Conservation (phyloP, 2,329 filamentous ascomycete genomes). For the Tolypocladium pustulatum region DNA sequence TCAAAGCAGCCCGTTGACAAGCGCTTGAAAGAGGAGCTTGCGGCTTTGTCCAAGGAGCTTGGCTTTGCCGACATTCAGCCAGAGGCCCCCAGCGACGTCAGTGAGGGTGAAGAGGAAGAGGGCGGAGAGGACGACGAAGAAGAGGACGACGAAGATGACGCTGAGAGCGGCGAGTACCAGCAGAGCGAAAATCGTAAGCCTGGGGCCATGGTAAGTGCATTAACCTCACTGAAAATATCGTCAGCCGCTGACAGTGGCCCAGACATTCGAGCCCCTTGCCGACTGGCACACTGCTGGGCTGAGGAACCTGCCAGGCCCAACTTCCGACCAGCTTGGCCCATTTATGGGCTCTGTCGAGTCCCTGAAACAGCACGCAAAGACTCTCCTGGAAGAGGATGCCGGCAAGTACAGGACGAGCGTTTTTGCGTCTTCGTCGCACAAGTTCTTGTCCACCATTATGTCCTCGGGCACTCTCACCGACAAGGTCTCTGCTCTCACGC, state of each 20-base stretch:
- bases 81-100: constrained; percentile 26
- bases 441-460: constrained; percentile 97
- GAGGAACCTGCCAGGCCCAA: constrained; percentile 30
- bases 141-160: constrained; percentile 22
- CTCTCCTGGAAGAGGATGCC: constrained; percentile 69
- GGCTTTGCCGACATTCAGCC: constrained; percentile 22
- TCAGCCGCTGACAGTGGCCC: constrained; percentile 22
- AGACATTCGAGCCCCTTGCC: constrained; percentile 47
- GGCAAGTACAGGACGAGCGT: constrained; percentile 62
- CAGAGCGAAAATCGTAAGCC: constrained; percentile 17
- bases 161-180: constrained; percentile 6
- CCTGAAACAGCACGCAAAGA: constrained; percentile 59
- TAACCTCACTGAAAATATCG: constrained; percentile 6
- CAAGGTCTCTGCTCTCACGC: constrained; percentile 88
- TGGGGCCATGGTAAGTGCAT: constrained; percentile 23
- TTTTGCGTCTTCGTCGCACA: constrained; percentile 77
- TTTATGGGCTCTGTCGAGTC: constrained; percentile 33
- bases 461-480: constrained; percentile 90
- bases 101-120: constrained; percentile 20
- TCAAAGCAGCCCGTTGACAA: constrained; percentile 30
- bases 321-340: constrained; percentile 32
- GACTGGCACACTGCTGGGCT: constrained; percentile 44
- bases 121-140: constrained; percentile 17
- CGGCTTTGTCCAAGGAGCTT: constrained; percentile 27
- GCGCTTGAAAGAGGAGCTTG: constrained; percentile 22